Base-by-base conservation (phyloP, 2,329 filamentous ascomycete species). In the Hypoxylon rubiginosum region DNA sequence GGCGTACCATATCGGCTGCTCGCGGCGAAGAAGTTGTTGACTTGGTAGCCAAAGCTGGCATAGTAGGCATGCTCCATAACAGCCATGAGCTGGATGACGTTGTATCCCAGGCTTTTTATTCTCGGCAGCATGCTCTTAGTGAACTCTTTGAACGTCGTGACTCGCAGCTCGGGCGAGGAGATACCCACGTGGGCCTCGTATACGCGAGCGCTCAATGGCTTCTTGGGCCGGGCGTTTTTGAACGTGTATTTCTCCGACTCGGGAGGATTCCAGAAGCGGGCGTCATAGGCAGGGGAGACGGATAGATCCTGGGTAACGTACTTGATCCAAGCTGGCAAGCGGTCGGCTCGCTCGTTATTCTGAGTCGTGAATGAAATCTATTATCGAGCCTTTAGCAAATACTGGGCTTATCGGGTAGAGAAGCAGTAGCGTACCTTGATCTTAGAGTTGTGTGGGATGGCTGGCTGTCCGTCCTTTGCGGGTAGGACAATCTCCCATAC, bases 21-120 rank as follows among this genome's bases (percentile, higher is more conserved):
- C 11, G 95, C 94, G 28, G 96, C 96, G 75, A 98, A 99, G 85
- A 99, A 99, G 80, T 92, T 97, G 84, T 98, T 99, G 82, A 99
- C 89, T 80, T 99, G 96, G 80, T 99, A 99, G 50, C 96, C 96
- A 75, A 99, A 99, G 76, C 95, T 98, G 74, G 96, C 96, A 79
- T 99, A 99, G 85, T 99, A 99, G 53, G 96, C 96, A 81, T 99
- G 96, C 78, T 99, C 96, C 95, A 99, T 99, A 76, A 99, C 86
- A 49, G 96, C 96, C 96, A 99, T 99, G 69, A 99, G 85, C 79
- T 99, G 96, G 72, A 99, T 98, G 58, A 94, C 92, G 77, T 99
- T 98, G 84, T 99, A 99, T 43, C 95, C 96, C 46, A 98, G 84
- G 69, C 89, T 84, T 76, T 94, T 91, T 82, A 99, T 98, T 62